phyloP scores from a whole-genome alignment of 306 rosid species.

The Lathyrus sativus region DNA sequence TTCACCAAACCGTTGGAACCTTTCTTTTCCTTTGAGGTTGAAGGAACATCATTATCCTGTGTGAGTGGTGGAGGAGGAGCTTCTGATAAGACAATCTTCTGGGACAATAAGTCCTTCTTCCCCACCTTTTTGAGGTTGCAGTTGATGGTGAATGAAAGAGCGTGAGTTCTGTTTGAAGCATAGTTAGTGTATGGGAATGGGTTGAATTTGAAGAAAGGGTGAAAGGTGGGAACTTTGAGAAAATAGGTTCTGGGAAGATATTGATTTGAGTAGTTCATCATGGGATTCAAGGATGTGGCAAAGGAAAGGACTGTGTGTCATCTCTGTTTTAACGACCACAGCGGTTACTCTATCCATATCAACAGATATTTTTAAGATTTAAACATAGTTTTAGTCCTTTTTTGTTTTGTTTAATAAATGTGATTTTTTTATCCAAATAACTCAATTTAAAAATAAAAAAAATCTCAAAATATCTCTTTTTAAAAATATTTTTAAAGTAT shows the following conservation, averaged over 20 bases:
- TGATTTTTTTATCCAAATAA: too few species aligned
- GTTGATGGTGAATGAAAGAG: constrained; percentile 40
- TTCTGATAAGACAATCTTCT: constrained; percentile 77
- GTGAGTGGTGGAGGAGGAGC: constrained; percentile 64
- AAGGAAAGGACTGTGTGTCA: too few species aligned
- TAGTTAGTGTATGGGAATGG: constrained; percentile 34
- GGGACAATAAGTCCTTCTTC: constrained; percentile 32
- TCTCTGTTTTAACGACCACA: too few species aligned
- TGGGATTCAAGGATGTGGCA: constrained; percentile 31
- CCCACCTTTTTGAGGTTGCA: constrained; percentile 51
- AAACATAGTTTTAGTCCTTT: too few species aligned
- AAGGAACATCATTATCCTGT: constrained; percentile 44
- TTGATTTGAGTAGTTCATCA: constrained; percentile 44
- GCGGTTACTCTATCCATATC: too few species aligned
- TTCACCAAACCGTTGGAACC: constrained; percentile 47
- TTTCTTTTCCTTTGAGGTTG: constrained; percentile 41
- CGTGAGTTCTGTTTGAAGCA: constrained; percentile 30
- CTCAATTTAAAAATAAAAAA: too few species aligned
- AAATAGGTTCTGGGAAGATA: constrained; percentile 48
- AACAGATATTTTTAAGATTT: too few species aligned
- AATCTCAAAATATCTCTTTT: too few species aligned
- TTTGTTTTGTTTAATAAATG: too few species aligned
- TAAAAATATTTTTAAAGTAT: too few species aligned
- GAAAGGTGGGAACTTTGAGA: constrained; percentile 44
- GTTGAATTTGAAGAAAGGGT: constrained; percentile 45